A percentile compares a stretch with the other conserved stretches of the same genome.
phyloP scores from a whole-genome alignment of 305 asterid genomes.

The Plantago lanceolata region DNA sequence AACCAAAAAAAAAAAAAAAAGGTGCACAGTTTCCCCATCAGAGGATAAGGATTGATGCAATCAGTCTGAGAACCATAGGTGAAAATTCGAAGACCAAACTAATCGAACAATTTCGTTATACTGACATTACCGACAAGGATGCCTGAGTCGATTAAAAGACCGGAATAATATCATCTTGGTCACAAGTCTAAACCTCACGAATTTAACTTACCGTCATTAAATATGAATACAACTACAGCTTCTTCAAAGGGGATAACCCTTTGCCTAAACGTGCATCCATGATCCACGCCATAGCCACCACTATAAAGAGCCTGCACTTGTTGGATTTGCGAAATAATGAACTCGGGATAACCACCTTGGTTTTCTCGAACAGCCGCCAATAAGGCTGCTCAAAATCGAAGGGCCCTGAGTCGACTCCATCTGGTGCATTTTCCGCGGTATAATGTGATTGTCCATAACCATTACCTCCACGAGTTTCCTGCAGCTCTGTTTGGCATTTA shows the following conservation, averaged over 20 bases:
- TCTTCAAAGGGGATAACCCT: neutral
- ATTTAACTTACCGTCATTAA: neutral
- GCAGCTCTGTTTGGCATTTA: slow-evolving; percentile 63
- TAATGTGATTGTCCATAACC: slow-evolving; percentile 61
- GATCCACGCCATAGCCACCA: slow-evolving; percentile 7
- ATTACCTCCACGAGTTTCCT: slow-evolving; percentile 57
- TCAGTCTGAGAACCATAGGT: too few species aligned
- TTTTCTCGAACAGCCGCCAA: slow-evolving; percentile 44
- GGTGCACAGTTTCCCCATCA: too few species aligned
- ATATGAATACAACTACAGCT: neutral
- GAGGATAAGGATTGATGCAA: too few species aligned
- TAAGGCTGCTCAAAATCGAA: slow-evolving; percentile 45
- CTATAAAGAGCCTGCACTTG: slow-evolving; percentile 54
- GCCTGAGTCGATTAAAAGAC: too few species aligned
- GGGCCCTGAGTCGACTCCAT: slow-evolving; percentile 47
- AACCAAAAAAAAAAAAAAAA: too few species aligned
- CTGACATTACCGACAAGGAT: too few species aligned
- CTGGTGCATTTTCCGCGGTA: slow-evolving; percentile 55
- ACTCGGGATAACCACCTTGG: slow-evolving; percentile 36
- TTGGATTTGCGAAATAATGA: slow-evolving; percentile 80
- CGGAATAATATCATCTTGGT: too few species aligned
- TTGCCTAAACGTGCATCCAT: neutral
- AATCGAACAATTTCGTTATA: too few species aligned
- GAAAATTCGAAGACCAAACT: too few species aligned
- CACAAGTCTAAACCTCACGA: too few species aligned